Evolutionary conservation across 257 asterid genomes (phyloP).

Genomic region (Rhazya stricta): DNA sequence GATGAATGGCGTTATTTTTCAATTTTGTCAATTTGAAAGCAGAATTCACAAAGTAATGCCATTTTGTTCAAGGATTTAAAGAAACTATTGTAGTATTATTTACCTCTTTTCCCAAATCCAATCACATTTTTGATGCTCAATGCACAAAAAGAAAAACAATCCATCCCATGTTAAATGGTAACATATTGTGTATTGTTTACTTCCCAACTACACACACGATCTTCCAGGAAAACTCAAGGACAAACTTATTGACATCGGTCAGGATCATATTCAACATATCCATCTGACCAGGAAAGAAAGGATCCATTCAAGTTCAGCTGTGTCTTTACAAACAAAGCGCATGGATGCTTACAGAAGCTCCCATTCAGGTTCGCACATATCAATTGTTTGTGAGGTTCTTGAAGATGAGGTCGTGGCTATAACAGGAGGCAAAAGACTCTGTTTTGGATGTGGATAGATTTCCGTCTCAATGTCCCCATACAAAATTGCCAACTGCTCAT

Average conservation of each 20-base stretch:
- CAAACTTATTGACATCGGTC: slow-evolving; percentile 6
- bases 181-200: not conserved
- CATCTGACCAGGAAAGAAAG: slow-evolving; percentile 7
- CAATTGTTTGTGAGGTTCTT: slow-evolving; percentile 22
- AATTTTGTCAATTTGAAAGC: not conserved
- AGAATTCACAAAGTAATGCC: not conserved
- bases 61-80: not conserved
- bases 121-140: not conserved
- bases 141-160: not conserved
- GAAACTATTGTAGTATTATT: not conserved
- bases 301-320: not conserved
- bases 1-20: not conserved
- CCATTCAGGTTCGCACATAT: slow-evolving; percentile 53
- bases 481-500: slow-evolving; percentile 52
- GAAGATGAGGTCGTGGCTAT: slow-evolving; percentile 18
- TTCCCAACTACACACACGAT: not conserved
- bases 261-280: not conserved
- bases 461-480: slow-evolving; percentile 61
- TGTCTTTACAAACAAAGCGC: not conserved
- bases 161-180: not conserved
- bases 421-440: slow-evolving; percentile 20
- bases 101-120: not conserved
- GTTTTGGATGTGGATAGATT: slow-evolving; percentile 25
- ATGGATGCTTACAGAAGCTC: slow-evolving; percentile 44
- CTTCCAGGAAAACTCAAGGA: not conserved